Base-by-base conservation (phyloP, 108 stramenopile species). In the Chaetoceros tenuissimus region DNA sequence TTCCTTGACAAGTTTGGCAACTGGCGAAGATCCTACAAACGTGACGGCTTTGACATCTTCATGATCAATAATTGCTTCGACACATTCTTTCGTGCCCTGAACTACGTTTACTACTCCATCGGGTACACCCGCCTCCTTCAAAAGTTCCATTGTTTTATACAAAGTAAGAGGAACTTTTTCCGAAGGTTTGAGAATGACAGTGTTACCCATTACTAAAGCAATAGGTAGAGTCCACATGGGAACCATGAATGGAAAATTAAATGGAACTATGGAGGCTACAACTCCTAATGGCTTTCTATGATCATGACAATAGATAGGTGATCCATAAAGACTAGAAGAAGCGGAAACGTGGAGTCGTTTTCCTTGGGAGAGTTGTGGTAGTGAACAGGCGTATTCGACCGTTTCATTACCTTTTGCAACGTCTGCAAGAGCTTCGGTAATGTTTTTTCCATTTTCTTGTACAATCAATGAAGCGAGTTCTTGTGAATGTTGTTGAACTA, bases 341-440 rank as follows among this genome's bases (percentile, higher is more conserved):
- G n/a, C n/a, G 46, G 82, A 84, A 5, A 98, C 96, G 40, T 61
- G 31, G 48, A 91, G 65, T 49, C 53, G 73, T 26, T 69, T 78
- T 1, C 93, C 95, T 69, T 87, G 84, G 28, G 84, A 85, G 31
- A 96, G 60, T 57, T 96, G 95, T 1, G 97, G 97, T 64, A 96
- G 62, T 0, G 77, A 74, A 46, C 94, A 95, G 8, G 97, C 95
- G 69, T 92, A 98, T 69, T 98, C 97, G 40, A 98, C 94, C 27
- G 97, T 98, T 68, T 98, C 97, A 48, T 95, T 95, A 2, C 96
- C 97, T 67, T 98, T 98, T 64, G 97, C 94, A 29, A 96, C 91
- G 59, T 94, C 94, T 26, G 94, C 96, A 60, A 88, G 45, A 3
- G 96, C 97, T 68, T 99, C 98, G 23, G 93, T 89, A 5, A 90